phyloP scores from a whole-genome alignment of 495 filamentous ascomycete genomes.

The Podospora bellae-mahoneyi region DNA sequence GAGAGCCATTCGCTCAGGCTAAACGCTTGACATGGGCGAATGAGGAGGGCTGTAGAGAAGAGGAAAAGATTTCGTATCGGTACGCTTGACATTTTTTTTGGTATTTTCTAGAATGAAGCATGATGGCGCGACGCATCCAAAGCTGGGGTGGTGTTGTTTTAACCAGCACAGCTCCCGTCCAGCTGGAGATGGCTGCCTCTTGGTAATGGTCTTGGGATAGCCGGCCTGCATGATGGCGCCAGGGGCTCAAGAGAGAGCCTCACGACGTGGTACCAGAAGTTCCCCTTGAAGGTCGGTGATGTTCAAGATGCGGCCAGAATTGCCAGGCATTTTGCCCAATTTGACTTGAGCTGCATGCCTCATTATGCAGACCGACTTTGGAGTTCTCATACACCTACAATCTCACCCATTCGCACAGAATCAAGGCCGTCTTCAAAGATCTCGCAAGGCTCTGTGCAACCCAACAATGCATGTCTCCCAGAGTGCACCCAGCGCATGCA shows the following conservation, averaged over 20 bases:
- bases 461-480: background rate
- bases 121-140: background rate
- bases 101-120: background rate
- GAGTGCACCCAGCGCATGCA: background rate
- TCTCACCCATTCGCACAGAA: background rate
- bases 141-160: background rate
- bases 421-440: background rate
- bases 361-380: background rate
- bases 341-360: background rate
- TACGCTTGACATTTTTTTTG: background rate
- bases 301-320: background rate
- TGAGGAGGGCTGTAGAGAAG: background rate
- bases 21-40: slow-evolving; percentile 6
- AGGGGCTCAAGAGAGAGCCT: background rate
- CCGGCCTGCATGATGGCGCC: background rate
- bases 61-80: background rate
- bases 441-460: background rate
- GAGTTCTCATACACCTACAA: background rate
- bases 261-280: background rate
- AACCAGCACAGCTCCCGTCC: background rate
- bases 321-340: background rate
- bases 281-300: background rate
- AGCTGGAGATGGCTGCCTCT: background rate
- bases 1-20: slow-evolving; percentile 13
- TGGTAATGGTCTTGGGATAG: background rate